phyloP scores from a whole-genome alignment of 1,284 basidiomycete genomes.

The Cystobasidiaceae sp. region DNA sequence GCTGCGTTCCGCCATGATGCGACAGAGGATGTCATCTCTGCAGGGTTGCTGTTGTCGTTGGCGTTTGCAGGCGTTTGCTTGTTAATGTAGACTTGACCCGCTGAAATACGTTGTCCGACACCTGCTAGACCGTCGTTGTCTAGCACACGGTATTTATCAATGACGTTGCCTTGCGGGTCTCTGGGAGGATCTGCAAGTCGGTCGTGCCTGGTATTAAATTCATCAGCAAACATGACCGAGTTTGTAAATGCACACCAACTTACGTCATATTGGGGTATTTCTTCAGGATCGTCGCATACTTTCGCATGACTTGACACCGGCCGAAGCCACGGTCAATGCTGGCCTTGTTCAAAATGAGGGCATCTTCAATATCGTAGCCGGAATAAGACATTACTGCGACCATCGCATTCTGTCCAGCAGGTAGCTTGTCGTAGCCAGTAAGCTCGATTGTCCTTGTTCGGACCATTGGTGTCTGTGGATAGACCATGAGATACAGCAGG shows the following conservation, averaged over 20 bases:
- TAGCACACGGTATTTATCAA: conserved; percentile 80
- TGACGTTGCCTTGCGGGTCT: conserved; percentile 66
- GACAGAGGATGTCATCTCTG: conserved; percentile 56
- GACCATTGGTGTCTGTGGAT: conserved; percentile 99
- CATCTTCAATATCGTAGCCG: conserved; percentile 99
- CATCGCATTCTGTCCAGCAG: conserved; percentile 96
- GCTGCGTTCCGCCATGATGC: conserved; percentile 83
- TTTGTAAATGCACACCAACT: conserved; percentile 47
- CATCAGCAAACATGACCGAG: not conserved
- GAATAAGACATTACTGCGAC: conserved; percentile 99
- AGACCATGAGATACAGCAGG: conserved; percentile 95
- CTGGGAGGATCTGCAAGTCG: conserved; percentile 86
- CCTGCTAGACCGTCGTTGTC: conserved; percentile 89
- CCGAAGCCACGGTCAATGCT: conserved; percentile 96
- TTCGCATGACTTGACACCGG: conserved; percentile 92
- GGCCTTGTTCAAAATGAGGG: conserved; percentile 92
- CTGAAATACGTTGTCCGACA: conserved; percentile 87
- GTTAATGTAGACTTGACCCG: conserved; percentile 92
- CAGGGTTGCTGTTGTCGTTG: conserved; percentile 52
- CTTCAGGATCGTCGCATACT: conserved; percentile 87
- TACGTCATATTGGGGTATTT: conserved; percentile 96
- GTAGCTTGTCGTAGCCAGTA: conserved; percentile 91
- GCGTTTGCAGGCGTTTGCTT: conserved; percentile 93
- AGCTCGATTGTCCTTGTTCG: conserved; percentile 98
- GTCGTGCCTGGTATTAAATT: conserved; percentile 62